These are phyloP conservation scores for Madurella mycetomatis DNA, from an alignment of 2,329 filamentous ascomycete genomes.

Conservation along the genomic window DNA sequence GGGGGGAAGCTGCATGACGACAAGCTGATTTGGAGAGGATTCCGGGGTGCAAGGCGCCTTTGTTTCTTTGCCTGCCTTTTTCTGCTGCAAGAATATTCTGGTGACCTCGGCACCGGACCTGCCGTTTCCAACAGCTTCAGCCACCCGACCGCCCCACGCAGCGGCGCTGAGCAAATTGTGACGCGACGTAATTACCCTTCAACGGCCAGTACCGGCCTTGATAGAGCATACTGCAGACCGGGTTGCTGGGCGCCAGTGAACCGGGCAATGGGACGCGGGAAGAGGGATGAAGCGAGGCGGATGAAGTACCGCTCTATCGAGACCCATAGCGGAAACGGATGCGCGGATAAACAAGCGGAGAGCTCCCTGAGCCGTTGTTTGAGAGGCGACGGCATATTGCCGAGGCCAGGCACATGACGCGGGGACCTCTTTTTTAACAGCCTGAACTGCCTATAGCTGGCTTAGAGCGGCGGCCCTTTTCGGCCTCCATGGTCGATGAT, in stretches of 20 bases:
- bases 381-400: neutral
- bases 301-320: neutral
- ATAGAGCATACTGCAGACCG: neutral
- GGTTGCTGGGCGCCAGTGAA: constrained; percentile 3
- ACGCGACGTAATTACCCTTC: constrained; percentile 14
- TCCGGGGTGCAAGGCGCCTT: neutral
- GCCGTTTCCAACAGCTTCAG: neutral
- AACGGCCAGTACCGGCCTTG: constrained; percentile 4
- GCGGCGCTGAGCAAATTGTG: constrained; percentile 9
- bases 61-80: neutral
- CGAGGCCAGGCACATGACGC: neutral
- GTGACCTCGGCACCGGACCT: neutral
- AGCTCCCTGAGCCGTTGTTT: neutral
- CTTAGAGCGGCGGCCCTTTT: neutral
- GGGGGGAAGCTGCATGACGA: neutral
- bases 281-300: neutral
- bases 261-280: neutral
- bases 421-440: neutral
- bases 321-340: neutral
- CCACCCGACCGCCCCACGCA: constrained; percentile 7
- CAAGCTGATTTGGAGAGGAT: neutral
- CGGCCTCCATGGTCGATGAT: neutral
- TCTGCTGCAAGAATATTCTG: neutral
- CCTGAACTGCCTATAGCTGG: neutral
- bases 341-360: neutral